phyloP scores from a whole-genome alignment of 2,329 filamentous ascomycete species.

The Drechslera avenae region DNA sequence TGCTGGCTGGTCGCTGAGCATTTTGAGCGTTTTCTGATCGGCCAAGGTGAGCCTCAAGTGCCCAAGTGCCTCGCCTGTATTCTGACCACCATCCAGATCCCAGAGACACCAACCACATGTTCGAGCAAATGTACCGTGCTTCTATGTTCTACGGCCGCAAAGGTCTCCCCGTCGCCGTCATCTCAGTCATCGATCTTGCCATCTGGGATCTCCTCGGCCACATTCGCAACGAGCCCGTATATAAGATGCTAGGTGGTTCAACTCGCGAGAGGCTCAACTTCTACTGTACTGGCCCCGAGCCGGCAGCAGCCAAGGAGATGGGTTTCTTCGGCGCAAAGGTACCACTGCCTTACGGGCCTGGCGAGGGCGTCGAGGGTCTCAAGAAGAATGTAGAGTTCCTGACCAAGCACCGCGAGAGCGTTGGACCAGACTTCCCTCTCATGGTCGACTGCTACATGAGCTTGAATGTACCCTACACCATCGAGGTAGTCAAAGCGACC shows the following conservation, averaged over 20 bases:
- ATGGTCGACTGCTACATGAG: slow-evolving; percentile 99
- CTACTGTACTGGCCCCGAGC: slow-evolving; percentile 92
- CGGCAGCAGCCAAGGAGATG: slow-evolving; percentile 77
- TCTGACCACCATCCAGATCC: slow-evolving; percentile 63
- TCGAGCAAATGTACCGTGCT: slow-evolving; percentile 94
- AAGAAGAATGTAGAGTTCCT: slow-evolving; percentile 91
- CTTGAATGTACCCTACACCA: slow-evolving; percentile 88
- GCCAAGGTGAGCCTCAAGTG: slow-evolving; percentile 60
- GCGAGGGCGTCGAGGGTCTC: slow-evolving; percentile 80
- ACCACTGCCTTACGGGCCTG: slow-evolving; percentile 84
- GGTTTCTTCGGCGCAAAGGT: slow-evolving; percentile 93
- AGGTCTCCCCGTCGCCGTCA: slow-evolving; percentile 85
- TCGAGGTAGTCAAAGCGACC: slow-evolving; percentile 84
- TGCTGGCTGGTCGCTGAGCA: slow-evolving; percentile 95
- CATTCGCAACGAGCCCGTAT: slow-evolving; percentile 89
- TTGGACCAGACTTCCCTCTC: slow-evolving; percentile 88
- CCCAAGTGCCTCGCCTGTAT: neutral
- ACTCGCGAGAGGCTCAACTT: slow-evolving; percentile 83
- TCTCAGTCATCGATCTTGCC: slow-evolving; percentile 91
- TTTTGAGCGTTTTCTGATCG: slow-evolving; percentile 89
- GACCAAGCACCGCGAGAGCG: slow-evolving; percentile 78
- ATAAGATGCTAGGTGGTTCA: slow-evolving; percentile 91
- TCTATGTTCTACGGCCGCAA: slow-evolving; percentile 98
- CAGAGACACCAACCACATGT: slow-evolving; percentile 86
- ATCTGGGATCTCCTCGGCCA: slow-evolving; percentile 93